Conservation (phyloP, 495 filamentous ascomycete genomes). For the Neurospora sp. region DNA sequence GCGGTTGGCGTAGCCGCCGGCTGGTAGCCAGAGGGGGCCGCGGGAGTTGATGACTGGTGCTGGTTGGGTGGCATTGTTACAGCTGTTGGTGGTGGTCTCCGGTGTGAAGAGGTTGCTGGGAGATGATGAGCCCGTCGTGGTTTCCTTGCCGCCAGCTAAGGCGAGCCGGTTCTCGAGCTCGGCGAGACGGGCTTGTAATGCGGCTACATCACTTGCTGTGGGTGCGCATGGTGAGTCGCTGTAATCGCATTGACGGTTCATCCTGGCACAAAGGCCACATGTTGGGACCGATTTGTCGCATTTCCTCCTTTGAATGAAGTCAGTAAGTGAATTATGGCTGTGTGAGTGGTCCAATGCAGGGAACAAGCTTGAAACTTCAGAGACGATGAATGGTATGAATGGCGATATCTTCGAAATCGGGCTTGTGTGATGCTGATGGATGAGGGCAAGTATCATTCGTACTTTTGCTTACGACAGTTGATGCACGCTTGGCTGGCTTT, state of each 20-base stretch:
- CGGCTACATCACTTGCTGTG: constrained; percentile 29
- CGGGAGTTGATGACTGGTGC: neutral
- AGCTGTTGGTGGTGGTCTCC: neutral
- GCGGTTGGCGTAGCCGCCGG: neutral
- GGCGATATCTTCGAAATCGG: neutral
- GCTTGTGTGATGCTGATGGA: neutral
- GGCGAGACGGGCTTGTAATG: constrained; percentile 24
- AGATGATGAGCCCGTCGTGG: neutral
- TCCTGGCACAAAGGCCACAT: constrained; percentile 32
- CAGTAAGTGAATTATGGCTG: neutral
- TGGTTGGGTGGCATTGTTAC: neutral
- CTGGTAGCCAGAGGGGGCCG: constrained; percentile 5
- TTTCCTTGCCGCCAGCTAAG: neutral
- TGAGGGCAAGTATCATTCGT: neutral
- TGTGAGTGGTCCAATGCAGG: neutral
- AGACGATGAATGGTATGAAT: neutral
- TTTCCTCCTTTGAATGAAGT: constrained; percentile 20
- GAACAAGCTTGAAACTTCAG: neutral
- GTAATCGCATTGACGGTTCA: constrained; percentile 34
- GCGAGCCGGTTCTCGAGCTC: constrained; percentile 30
- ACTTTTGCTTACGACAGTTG: constrained; percentile 32
- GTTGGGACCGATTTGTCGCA: constrained; percentile 37
- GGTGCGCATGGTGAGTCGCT: constrained; percentile 18
- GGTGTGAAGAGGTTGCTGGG: neutral
- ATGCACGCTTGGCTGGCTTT: constrained; percentile 17